These are phyloP conservation scores for Diplodia corticola DNA, from an alignment of 2,329 filamentous ascomycete genomes.

Conservation along the genomic window DNA sequence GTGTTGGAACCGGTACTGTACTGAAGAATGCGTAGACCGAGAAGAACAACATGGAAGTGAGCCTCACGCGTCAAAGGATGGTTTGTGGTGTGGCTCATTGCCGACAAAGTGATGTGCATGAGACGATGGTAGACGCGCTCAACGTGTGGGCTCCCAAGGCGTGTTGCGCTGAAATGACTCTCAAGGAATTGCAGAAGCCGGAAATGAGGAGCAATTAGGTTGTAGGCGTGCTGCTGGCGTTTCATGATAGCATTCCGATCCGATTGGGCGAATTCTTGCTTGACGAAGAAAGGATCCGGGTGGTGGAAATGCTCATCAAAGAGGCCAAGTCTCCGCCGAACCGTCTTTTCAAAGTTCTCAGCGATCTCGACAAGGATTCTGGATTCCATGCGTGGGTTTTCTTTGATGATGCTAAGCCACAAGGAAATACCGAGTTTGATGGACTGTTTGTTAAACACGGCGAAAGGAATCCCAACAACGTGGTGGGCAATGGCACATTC, in stretches of 20 bases:
- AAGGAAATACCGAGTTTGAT: constrained; percentile 94
- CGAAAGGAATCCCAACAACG: constrained; percentile 89
- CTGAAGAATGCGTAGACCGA: constrained; percentile 75
- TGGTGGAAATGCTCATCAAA: constrained; percentile 67
- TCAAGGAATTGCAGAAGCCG: constrained; percentile 83
- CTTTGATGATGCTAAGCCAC: constrained; percentile 96
- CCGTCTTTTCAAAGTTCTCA: constrained; percentile 85
- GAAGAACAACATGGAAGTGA: constrained; percentile 84
- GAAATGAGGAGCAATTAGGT: constrained; percentile 82
- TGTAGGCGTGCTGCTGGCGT: constrained; percentile 76
- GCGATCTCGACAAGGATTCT: constrained; percentile 83
- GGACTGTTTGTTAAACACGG: constrained; percentile 88
- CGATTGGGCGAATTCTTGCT: constrained; percentile 89
- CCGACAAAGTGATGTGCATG: constrained; percentile 74
- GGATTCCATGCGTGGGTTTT: constrained; percentile 85
- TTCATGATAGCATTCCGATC: constrained; percentile 74
- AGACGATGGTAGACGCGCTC: constrained; percentile 81
- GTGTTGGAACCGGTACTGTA: constrained; percentile 66
- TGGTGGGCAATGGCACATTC: constrained; percentile 80
- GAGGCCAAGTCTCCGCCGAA: constrained; percentile 74
- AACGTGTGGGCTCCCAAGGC: constrained; percentile 79
- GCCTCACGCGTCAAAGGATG: constrained; percentile 90
- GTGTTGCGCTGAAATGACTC: constrained; percentile 91
- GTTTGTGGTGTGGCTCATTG: constrained; percentile 66
- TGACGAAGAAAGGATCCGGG: constrained; percentile 81